These are phyloP conservation scores for Citrus cavaleriei DNA, from an alignment of 345 rosid species.

Conservation along the genomic window DNA sequence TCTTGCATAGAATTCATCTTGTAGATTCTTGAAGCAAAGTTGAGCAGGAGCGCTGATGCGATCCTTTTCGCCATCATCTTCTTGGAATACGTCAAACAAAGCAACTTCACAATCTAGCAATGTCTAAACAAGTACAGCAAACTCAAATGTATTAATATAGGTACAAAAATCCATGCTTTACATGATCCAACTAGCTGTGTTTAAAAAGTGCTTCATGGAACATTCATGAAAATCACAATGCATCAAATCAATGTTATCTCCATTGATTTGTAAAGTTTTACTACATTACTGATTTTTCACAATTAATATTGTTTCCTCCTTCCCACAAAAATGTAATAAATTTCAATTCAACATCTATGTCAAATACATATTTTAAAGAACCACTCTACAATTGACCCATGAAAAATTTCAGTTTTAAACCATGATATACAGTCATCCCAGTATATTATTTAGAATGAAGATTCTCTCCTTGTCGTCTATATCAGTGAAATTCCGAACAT, in stretches of 20 bases:
- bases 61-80: too few species aligned
- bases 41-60: too few species aligned
- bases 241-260: background rate
- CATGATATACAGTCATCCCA: background rate
- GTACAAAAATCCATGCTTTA: too few species aligned
- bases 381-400: background rate
- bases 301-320: background rate
- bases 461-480: slow-evolving; percentile 79
- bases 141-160: too few species aligned
- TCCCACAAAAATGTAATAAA: background rate
- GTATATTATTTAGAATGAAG: background rate
- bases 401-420: background rate
- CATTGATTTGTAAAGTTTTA: background rate
- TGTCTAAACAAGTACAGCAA: too few species aligned
- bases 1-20: slow-evolving; percentile 55
- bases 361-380: too few species aligned
- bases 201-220: too few species aligned
- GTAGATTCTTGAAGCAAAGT: slow-evolving; percentile 34
- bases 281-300: background rate
- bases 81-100: too few species aligned
- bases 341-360: background rate
- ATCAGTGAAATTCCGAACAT: slow-evolving; percentile 84
- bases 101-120: too few species aligned
- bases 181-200: too few species aligned
- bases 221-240: too few species aligned